phyloP scores from a whole-genome alignment of 352 stramenopile species.

The Phytopythium montanum region DNA sequence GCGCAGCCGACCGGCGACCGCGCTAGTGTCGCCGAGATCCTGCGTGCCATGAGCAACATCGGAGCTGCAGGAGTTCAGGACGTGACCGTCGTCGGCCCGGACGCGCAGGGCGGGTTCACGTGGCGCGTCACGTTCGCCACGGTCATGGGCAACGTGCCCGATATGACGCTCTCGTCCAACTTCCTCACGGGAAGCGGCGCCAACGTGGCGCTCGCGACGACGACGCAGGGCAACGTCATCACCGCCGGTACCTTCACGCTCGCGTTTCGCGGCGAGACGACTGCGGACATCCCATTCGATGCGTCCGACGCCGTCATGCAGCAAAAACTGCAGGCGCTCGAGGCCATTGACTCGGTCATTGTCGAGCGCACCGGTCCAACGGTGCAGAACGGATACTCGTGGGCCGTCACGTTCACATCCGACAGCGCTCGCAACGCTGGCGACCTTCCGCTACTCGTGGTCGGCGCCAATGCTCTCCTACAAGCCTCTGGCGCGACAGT shows the following conservation, averaged over 20 bases:
- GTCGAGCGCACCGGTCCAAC: constrained; percentile 54
- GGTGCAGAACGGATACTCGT: constrained; percentile 61
- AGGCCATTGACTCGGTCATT: constrained; percentile 54
- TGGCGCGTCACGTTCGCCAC: constrained; percentile 89
- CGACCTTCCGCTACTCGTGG: constrained; percentile 52
- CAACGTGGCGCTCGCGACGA: constrained; percentile 63
- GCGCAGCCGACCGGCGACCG: constrained; percentile 47
- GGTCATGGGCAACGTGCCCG: constrained; percentile 57
- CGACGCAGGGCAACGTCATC: constrained; percentile 61
- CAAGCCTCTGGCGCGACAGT: constrained; percentile 31
- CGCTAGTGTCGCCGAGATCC: constrained; percentile 56
- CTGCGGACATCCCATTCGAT: constrained; percentile 80
- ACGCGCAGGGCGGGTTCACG: constrained; percentile 87
- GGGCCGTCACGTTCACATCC: constrained; percentile 78
- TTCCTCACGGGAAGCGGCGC: constrained; percentile 70
- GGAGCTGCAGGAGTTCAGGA: constrained; percentile 43
- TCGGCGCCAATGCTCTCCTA: constrained; percentile 35
- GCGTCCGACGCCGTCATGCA: constrained; percentile 69
- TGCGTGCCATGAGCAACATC: constrained; percentile 83
- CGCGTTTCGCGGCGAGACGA: constrained; percentile 85
- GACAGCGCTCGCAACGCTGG: constrained; percentile 44
- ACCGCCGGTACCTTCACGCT: constrained; percentile 90
- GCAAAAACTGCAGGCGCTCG: constrained; percentile 48
- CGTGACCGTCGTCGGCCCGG: constrained; percentile 53
- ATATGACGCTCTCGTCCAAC: constrained; percentile 56